A percentile compares a stretch with the other conserved stretches of the same genome.
Evolutionary conservation across 1,139 yeast species (phyloP).

Genomic region (Yamadazyma aaseri): DNA sequence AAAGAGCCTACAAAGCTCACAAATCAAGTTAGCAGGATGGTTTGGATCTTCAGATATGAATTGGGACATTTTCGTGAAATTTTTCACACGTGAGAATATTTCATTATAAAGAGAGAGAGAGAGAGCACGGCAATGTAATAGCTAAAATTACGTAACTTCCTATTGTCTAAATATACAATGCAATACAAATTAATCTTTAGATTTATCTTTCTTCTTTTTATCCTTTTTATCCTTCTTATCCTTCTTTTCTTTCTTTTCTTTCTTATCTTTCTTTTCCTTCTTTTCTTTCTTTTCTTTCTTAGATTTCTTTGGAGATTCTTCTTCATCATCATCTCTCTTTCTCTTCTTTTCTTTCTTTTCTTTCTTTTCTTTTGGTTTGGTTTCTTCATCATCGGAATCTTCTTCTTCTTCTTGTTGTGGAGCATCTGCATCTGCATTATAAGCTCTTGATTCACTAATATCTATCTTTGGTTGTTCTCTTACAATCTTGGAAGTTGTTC

Average conservation of each 20-base stretch:
- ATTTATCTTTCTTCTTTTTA: conserved; percentile 25
- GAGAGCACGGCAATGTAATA: conserved; percentile 1
- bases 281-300: conserved; percentile 47
- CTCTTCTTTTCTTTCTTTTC: conserved; percentile 27
- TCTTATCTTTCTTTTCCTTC: conserved; percentile 43
- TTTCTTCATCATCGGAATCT: conserved; percentile 50
- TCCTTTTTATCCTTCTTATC: conserved; percentile 33
- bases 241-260: conserved; percentile 34
- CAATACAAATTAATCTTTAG: conserved; percentile 8
- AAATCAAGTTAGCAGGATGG: conserved; percentile 85
- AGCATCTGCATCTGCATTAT: conserved; percentile 93
- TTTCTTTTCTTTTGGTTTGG: conserved; percentile 39
- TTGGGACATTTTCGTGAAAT: too few species aligned
- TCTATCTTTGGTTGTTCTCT: conserved; percentile 83
- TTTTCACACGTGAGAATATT: too few species aligned
- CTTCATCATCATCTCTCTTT: conserved; percentile 47
- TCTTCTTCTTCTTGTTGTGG: conserved; percentile 38
- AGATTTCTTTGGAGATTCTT: conserved; percentile 26
- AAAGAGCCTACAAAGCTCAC: conserved; percentile 75
- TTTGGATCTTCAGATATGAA: conserved; percentile 41
- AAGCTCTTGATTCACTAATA: conserved; percentile 78
- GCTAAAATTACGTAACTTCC: conserved; percentile 1
- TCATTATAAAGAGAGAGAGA: too few species aligned
- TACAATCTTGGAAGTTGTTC: conserved; percentile 74
- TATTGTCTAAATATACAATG: conserved; percentile 3